Evolutionary conservation across 805 yeast species (phyloP).

Genomic region (Cyberlindnera euphorbiae): DNA sequence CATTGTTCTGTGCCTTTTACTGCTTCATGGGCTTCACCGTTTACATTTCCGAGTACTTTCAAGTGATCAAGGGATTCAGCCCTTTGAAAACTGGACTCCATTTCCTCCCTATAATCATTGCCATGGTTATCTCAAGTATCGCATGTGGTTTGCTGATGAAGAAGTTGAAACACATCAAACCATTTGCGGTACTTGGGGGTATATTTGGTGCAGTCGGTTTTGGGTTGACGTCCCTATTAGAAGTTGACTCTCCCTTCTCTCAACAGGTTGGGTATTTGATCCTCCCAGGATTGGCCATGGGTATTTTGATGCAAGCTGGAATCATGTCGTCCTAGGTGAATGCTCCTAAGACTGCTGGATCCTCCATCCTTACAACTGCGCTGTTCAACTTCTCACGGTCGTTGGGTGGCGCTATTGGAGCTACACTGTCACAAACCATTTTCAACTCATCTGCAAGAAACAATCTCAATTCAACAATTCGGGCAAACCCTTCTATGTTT

Average conservation of each 20-base stretch:
- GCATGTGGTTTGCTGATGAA: constrained; percentile 28
- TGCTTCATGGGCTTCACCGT: constrained; percentile 36
- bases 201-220: constrained; percentile 30
- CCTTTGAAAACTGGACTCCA: constrained; percentile 21
- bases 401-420: constrained; percentile 38
- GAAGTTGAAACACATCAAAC: constrained; percentile 32
- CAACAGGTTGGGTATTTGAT: constrained; percentile 34
- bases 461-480: constrained; percentile 7
- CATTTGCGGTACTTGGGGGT: constrained; percentile 30
- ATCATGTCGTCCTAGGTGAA: constrained; percentile 29
- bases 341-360: constrained; percentile 47
- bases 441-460: constrained; percentile 29
- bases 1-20: constrained; percentile 29
- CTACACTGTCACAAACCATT: constrained; percentile 34
- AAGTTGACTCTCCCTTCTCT: constrained; percentile 26
- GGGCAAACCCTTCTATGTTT: constrained; percentile 3
- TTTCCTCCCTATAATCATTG: constrained; percentile 19
- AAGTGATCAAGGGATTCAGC: constrained; percentile 35
- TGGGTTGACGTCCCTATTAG: constrained; percentile 30
- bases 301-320: constrained; percentile 31
- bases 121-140: constrained; percentile 13
- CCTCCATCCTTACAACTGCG: constrained; percentile 40
- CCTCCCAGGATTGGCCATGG: constrained; percentile 34
- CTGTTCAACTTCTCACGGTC: constrained; percentile 38
- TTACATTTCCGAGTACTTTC: constrained; percentile 47